Percentiles rank a stretch among this genome's conserved stretches.
phyloP scores from a whole-genome alignment of 2,329 filamentous ascomycete species.

The Cercospora sojina region DNA sequence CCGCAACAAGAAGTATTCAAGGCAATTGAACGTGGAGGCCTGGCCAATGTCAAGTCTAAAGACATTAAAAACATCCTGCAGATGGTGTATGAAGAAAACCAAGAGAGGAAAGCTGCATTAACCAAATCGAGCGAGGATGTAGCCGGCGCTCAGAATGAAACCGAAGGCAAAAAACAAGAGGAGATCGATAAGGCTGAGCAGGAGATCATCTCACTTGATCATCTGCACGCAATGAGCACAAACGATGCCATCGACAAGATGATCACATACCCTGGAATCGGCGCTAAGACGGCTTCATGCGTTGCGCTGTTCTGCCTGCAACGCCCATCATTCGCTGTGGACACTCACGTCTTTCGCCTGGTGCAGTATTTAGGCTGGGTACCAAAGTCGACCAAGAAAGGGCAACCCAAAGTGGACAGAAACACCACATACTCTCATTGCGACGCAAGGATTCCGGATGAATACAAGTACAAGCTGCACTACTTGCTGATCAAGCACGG shows the following conservation, averaged over 20 bases:
- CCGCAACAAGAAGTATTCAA: constrained; percentile 61
- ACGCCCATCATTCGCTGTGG: constrained; percentile 63
- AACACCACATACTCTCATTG: constrained; percentile 59
- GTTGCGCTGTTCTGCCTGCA: constrained; percentile 65
- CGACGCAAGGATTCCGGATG: constrained; percentile 60
- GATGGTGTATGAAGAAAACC: constrained; percentile 68
- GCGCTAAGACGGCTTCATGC: constrained; percentile 65
- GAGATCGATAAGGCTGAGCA: constrained; percentile 59
- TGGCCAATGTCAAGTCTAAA: constrained; percentile 68
- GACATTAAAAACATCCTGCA: constrained; percentile 73
- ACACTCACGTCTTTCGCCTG: constrained; percentile 66
- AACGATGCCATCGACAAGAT: constrained; percentile 59
- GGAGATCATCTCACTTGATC: constrained; percentile 63
- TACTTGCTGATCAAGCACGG: constrained; percentile 63
- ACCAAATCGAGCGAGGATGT: constrained; percentile 38
- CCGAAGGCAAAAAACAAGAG: constrained; percentile 53
- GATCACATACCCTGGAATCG: constrained; percentile 61
- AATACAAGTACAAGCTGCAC: constrained; percentile 63
- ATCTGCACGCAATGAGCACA: constrained; percentile 56
- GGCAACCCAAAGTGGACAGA: constrained; percentile 48
- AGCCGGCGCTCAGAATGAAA: constrained; percentile 47
- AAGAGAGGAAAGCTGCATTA: constrained; percentile 55
- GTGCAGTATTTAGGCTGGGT: constrained; percentile 63
- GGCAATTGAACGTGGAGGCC: constrained; percentile 68
- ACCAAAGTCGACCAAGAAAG: constrained; percentile 47